Conservation (phyloP, 148 eudicot species). For the Camellia lanceoleosa region DNA sequence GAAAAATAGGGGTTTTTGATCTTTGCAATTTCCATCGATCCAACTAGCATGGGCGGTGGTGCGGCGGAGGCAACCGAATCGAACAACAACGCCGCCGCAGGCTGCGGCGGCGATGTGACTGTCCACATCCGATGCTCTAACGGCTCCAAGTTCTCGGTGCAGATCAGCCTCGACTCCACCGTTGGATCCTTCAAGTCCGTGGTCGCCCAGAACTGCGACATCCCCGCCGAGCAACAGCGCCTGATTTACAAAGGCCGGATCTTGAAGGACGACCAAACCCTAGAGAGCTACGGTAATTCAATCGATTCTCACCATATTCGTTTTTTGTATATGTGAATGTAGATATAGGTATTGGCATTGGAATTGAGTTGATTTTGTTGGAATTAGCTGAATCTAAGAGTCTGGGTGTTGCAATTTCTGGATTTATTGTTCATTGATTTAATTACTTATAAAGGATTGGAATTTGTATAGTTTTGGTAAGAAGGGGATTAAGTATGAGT, state of each 20-base stretch:
- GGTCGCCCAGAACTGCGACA: constrained; percentile 27
- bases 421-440: background rate
- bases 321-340: background rate
- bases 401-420: background rate
- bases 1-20: no score
- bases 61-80: no score
- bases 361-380: background rate
- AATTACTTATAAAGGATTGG: background rate
- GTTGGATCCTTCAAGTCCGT: constrained; percentile 38
- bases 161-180: constrained; percentile 25
- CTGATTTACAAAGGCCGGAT: constrained; percentile 48
- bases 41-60: no score
- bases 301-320: background rate
- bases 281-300: constrained; percentile 38
- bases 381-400: background rate
- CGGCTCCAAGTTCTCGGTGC: constrained; percentile 39
- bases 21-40: no score
- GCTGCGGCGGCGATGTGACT: constrained; percentile 19
- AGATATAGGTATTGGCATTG: background rate
- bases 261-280: constrained; percentile 47
- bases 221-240: constrained; percentile 39
- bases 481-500: background rate
- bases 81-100: background rate
- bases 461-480: background rate
- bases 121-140: constrained; percentile 36